These are phyloP conservation scores for Gilbertella persicaria DNA, from an alignment of 371 early-diverging fungal genomes.

Conservation along the genomic window DNA sequence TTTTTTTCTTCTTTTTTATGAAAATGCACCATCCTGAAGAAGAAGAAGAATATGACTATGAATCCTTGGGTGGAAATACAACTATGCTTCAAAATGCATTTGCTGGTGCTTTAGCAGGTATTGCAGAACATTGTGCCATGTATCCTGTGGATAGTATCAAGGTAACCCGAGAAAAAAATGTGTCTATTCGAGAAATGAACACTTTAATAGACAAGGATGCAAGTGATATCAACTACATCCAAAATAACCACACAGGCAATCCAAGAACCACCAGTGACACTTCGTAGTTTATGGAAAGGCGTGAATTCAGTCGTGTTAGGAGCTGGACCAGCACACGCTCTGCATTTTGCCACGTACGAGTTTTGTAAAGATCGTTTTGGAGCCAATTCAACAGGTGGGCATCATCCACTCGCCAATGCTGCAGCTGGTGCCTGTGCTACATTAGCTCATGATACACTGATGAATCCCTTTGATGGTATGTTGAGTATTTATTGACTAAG, in stretches of 20 bases:
- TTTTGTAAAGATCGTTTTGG: slow-evolving; percentile 78
- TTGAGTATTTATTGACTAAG: slow-evolving; percentile 52
- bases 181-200: background rate
- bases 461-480: slow-evolving; percentile 94
- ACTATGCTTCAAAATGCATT: slow-evolving; percentile 77
- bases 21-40: slow-evolving; percentile 8
- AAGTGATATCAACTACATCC: slow-evolving; percentile 34
- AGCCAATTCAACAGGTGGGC: slow-evolving; percentile 43
- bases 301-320: slow-evolving; percentile 90
- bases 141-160: slow-evolving; percentile 95
- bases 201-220: slow-evolving; percentile 43
- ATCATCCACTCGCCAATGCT: slow-evolving; percentile 65
- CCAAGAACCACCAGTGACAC: slow-evolving; percentile 13
- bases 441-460: slow-evolving; percentile 82
- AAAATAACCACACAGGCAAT: background rate
- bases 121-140: slow-evolving; percentile 94
- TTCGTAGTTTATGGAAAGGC: slow-evolving; percentile 85
- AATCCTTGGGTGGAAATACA: slow-evolving; percentile 82
- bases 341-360: slow-evolving; percentile 96
- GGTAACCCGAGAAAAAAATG: slow-evolving; percentile 50
- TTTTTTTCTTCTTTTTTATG: background rate
- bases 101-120: slow-evolving; percentile 96
- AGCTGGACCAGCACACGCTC: slow-evolving; percentile 95
- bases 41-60: slow-evolving; percentile 81
- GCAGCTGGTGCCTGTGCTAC: slow-evolving; percentile 92